Base-by-base conservation (phyloP, 1,139 yeast species). In the Yamadazyma mexicana region DNA sequence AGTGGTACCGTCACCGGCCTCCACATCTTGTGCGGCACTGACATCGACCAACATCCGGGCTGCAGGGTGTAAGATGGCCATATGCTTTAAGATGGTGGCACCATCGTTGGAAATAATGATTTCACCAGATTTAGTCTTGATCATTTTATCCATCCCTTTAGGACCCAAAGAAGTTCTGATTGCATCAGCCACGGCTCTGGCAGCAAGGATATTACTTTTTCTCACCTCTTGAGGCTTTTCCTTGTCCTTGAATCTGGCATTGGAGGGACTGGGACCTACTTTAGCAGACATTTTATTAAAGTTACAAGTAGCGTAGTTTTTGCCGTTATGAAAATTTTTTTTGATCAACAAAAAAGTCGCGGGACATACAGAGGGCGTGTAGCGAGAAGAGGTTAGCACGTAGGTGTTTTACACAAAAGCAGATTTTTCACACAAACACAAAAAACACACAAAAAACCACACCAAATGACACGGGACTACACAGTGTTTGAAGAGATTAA, bases 61-160 rank as follows among this genome's bases (percentile, higher is more conserved):
- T 2, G 97, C 99, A 2, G 99, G 98, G 61, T 89, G 98, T 54
- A 94, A 75, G 33, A 94, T 95, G 8, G 97, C 98, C 94, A 94
- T 92, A 60, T 94, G 98, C 58, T 88, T 85, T 53, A 94, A 73
- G 55, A 94, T 94, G 14, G 98, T 89, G 60, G 95, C 98, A 31
- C 99, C 99, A 66, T 92, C 99, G 62, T 92, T 94, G 47, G 98
- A 89, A 51, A 94, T 91, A 57, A 92, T 86, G 52, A 92, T 87
- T 58, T 92, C 92, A 29, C 98, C 98, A 38, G 78, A 78, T 40
- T 91, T 85, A 24, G 98, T 89, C 65, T 87, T 89, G 68, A 87
- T 87, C 98, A 92, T 92, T 72, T 94, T 94, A 64, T 92, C 99
- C 98, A 92, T 92, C 45, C 99, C 98, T 63, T 89, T 91, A 39